Conservation (phyloP, 495 filamentous ascomycete species). For the Parathielavia hyrcaniae region DNA sequence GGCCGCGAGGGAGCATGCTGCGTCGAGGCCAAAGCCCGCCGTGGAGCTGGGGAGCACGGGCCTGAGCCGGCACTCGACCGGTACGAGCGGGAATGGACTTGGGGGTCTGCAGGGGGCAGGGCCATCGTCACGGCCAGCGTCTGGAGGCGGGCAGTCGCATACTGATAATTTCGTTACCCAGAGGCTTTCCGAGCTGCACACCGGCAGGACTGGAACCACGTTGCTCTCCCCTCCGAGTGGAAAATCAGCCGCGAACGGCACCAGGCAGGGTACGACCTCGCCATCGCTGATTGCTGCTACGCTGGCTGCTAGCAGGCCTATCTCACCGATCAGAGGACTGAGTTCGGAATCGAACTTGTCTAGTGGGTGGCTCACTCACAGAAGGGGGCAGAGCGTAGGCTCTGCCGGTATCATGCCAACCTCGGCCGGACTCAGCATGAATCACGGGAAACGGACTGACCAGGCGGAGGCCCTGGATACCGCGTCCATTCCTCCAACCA, state of each 20-base stretch:
- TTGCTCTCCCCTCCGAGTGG: constrained; percentile 18
- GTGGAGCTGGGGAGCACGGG: background rate
- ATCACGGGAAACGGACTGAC: constrained; percentile 20
- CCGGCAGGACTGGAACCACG: constrained; percentile 2
- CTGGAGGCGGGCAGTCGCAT: background rate
- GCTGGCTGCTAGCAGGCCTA: constrained; percentile 49
- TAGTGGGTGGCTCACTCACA: constrained; percentile 8
- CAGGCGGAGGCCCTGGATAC: constrained; percentile 39
- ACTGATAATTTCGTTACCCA: constrained; percentile 12
- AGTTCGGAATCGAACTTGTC: constrained; percentile 29
- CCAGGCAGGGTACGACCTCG: constrained; percentile 25
- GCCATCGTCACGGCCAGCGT: too few relatives aligned
- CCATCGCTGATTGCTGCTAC: constrained; percentile 52
- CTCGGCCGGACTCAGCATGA: constrained; percentile 24
- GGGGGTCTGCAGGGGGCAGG: background rate
- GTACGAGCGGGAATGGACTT: constrained; percentile 10
- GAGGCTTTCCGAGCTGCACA: constrained; percentile 15
- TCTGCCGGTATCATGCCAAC: constrained; percentile 26
- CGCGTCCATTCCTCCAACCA: constrained; percentile 51
- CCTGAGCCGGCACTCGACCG: constrained; percentile 18
- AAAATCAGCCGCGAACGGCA: constrained; percentile 13
- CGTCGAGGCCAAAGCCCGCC: constrained; percentile 8
- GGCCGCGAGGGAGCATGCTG: constrained; percentile 22
- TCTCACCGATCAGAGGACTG: constrained; percentile 24
- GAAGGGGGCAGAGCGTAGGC: constrained; percentile 24